Evolutionary conservation across 768 basidiomycete genomes (phyloP), one percentile per base, ranked within the genome.

Genomic region (Asterophora parasitica): DNA sequence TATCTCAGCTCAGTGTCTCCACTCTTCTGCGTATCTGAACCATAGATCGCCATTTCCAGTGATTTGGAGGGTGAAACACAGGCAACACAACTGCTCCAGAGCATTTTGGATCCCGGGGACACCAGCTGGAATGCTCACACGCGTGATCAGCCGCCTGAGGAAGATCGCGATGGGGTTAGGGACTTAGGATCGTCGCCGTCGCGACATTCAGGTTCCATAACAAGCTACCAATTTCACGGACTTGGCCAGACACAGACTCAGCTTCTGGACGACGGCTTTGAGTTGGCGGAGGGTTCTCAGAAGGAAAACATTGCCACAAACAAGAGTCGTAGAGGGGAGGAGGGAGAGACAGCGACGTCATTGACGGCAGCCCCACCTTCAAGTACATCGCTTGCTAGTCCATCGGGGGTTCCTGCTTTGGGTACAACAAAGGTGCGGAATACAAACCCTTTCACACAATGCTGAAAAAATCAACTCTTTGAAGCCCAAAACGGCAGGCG

Each of bases 201-300:
- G 41, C 61, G 65, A 30, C 53, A 56, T 49, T 60, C 62, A 50
- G 61, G 58, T 53, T 61, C 65, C 31, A 59, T 67, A 32, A 74
- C 77, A 23, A 70, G 68, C 46, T 82, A 83, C 62, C 74, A 78
- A 57, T 73, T 80, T 50, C 75, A 80, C 55, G 83, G 79, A 2
- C 67, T 85, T 15, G 78, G 78, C 1, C 78, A 82, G 56, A 75
- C 78, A 0, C 77, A 83, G 53, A 72, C 72, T 0, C 76, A 76
- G 50, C 52, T 59, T 11, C 42, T 62, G 7, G 65, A 62, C 26
- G 65, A 68, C 4, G 67, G 69, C 27, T 61, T 66, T 13, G 60
- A 64, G 2, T 45, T 49, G 1, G 63, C 63, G 28, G 71, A 67
- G 46, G 72, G 73, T 17, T 78, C 76, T 0, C 81, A 79, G 59